These are phyloP conservation scores for Fusarium sp. DNA, from an alignment of 2,329 filamentous ascomycete species.

Conservation along the genomic window DNA sequence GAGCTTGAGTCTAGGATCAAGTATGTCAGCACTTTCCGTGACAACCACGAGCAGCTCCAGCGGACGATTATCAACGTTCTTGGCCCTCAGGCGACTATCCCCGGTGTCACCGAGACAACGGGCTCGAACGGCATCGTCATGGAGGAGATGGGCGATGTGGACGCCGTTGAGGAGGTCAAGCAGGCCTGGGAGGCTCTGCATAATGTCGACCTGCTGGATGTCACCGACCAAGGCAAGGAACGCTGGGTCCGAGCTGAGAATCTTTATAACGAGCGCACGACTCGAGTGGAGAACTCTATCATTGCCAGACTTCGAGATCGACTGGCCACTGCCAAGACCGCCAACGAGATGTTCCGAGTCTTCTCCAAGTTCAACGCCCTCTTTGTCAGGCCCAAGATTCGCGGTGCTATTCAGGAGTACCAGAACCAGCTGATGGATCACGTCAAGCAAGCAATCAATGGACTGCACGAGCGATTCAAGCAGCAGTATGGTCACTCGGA, in stretches of 20 bases:
- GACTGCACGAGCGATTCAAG: constrained; percentile 96
- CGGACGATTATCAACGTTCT: constrained; percentile 97
- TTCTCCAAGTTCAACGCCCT: constrained; percentile 99
- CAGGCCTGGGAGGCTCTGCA: constrained; percentile 95
- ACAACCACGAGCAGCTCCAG: constrained; percentile 97
- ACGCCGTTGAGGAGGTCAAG: constrained; percentile 95
- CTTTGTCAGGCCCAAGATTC: constrained; percentile 98
- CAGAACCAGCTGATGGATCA: constrained; percentile 98
- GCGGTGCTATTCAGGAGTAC: constrained; percentile 96
- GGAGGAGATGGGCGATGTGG: constrained; percentile 96
- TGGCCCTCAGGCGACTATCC: constrained; percentile 75
- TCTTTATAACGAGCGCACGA: constrained; percentile 96
- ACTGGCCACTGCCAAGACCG: constrained; percentile 93
- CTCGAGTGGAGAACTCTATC: constrained; percentile 98
- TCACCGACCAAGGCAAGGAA: constrained; percentile 88
- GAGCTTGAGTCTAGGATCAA: constrained; percentile 91
- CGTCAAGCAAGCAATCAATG: constrained; percentile 94
- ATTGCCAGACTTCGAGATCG: constrained; percentile 94
- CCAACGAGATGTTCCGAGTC: constrained; percentile 99
- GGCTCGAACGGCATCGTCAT: constrained; percentile 75
- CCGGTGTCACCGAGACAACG: constrained; percentile 63
- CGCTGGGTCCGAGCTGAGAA: constrained; percentile 95
- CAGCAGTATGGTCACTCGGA: constrained; percentile 99
- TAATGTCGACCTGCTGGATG: constrained; percentile 95
- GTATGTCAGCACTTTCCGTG: constrained; percentile 94